These are phyloP conservation scores for Eucalyptus pumila DNA, from an alignment of 345 rosid species.

Conservation along the genomic window DNA sequence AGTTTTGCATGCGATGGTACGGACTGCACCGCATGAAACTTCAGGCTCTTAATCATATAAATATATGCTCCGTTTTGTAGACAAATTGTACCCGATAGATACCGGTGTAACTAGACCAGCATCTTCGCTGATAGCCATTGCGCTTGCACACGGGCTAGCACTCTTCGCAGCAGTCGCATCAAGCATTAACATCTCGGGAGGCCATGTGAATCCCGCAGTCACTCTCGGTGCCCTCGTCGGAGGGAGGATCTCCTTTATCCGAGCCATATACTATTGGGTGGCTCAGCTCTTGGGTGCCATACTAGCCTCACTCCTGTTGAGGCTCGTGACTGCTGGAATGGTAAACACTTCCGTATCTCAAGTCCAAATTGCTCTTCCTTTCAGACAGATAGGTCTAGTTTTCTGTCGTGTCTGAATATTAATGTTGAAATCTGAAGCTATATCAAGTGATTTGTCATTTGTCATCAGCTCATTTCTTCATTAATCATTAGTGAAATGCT, in stretches of 20 bases:
- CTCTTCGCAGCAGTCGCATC: constrained; percentile 48
- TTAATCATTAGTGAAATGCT: neutral
- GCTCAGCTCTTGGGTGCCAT: constrained; percentile 70
- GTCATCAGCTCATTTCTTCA: neutral
- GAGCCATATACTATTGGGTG: constrained; percentile 55
- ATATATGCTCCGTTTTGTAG: neutral
- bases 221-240: constrained; percentile 60
- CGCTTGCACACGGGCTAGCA: constrained; percentile 63
- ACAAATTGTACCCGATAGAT: constrained; percentile 10
- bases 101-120: constrained; percentile 10
- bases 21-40: neutral
- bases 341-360: constrained; percentile 3
- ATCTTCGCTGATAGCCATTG: constrained; percentile 30
- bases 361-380: neutral
- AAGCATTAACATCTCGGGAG: constrained; percentile 57
- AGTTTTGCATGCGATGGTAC: neutral
- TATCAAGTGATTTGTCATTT: neutral
- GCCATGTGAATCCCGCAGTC: constrained; percentile 75
- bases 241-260: constrained; percentile 48
- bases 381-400: neutral
- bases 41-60: neutral
- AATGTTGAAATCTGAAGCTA: neutral
- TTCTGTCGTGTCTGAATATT: neutral
- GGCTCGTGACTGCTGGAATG: constrained; percentile 55
- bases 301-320: constrained; percentile 45